Evolutionary conservation across 1,139 yeast species (phyloP).

Genomic region (Hyphopichia wangnamkhiaoensis): DNA sequence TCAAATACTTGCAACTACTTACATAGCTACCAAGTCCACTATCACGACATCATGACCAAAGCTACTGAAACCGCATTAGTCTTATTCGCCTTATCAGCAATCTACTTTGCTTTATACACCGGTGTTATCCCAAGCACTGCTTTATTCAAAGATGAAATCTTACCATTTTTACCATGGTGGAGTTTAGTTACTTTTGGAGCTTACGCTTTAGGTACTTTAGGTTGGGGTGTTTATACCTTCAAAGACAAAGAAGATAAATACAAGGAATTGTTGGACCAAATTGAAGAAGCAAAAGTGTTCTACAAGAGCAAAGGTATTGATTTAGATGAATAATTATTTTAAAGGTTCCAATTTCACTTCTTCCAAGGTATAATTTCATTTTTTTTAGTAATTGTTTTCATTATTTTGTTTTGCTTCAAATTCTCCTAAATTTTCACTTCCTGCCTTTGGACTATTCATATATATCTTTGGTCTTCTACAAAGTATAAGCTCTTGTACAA

Average conservation of each 20-base stretch:
- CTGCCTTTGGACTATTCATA: too few relatives aligned
- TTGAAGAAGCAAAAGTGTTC: conserved; percentile 65
- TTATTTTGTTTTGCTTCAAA: too few relatives aligned
- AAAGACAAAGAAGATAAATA: conserved; percentile 74
- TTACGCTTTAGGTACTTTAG: conserved; percentile 70
- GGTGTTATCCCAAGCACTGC: conserved; percentile 61
- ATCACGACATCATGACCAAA: conserved; percentile 53
- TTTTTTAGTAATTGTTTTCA: too few relatives aligned
- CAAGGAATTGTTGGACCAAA: conserved; percentile 62
- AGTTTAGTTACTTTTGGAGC: conserved; percentile 68
- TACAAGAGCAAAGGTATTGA: conserved; percentile 59
- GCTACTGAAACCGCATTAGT: conserved; percentile 62
- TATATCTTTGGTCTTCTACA: too few relatives aligned
- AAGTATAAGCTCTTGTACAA: too few relatives aligned
- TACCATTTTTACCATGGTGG: conserved; percentile 76
- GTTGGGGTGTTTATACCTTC: conserved; percentile 70
- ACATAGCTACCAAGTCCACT: not conserved
- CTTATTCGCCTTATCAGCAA: conserved; percentile 47
- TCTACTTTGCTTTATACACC: conserved; percentile 54
- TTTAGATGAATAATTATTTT: conserved; percentile 29
- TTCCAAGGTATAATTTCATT: too few relatives aligned
- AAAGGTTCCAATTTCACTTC: too few relatives aligned
- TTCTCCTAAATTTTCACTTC: too few relatives aligned
- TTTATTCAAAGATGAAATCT: conserved; percentile 50
- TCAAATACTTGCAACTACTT: not conserved